Conservation (phyloP, 352 stramenopile genomes). For the Salisapilia sapeloensis region DNA sequence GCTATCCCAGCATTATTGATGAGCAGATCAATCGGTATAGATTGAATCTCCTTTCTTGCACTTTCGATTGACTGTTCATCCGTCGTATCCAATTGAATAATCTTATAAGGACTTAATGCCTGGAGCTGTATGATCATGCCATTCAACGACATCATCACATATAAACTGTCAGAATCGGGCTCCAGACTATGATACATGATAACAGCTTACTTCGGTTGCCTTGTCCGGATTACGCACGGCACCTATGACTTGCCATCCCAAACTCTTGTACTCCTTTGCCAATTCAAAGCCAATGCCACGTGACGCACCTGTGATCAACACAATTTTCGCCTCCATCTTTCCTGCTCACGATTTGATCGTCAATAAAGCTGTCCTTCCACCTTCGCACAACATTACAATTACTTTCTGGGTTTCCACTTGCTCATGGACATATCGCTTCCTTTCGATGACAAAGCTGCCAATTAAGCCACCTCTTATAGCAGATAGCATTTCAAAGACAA, state of each 20-base stretch:
- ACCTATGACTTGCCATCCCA: slow-evolving; percentile 29
- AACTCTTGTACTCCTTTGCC: slow-evolving; percentile 14
- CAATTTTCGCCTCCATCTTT: slow-evolving; percentile 18
- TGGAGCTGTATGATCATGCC: slow-evolving; percentile 5
- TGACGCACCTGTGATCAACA: slow-evolving; percentile 25
- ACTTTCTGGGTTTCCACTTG: too few species aligned
- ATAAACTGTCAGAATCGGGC: neutral
- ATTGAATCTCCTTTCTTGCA: slow-evolving; percentile 4
- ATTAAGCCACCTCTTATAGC: too few species aligned
- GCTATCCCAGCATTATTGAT: slow-evolving; percentile 22
- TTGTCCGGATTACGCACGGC: slow-evolving; percentile 9
- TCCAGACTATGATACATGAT: neutral
- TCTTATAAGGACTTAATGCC: slow-evolving; percentile 3
- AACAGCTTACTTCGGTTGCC: slow-evolving; percentile 8
- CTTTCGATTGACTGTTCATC: slow-evolving; percentile 8
- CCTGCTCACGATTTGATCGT: too few species aligned
- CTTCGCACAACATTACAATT: too few species aligned
- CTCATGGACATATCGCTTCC: too few species aligned
- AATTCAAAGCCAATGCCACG: slow-evolving; percentile 28
- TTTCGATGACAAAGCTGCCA: too few species aligned
- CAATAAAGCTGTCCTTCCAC: too few species aligned
- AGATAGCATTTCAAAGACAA: too few species aligned
- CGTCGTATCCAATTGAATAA: slow-evolving; percentile 8
- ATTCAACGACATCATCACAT: neutral
- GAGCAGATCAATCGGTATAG: slow-evolving; percentile 11